Base-by-base conservation (phyloP, 2,329 filamentous ascomycete species). In the Trichoderma endophyticum region DNA sequence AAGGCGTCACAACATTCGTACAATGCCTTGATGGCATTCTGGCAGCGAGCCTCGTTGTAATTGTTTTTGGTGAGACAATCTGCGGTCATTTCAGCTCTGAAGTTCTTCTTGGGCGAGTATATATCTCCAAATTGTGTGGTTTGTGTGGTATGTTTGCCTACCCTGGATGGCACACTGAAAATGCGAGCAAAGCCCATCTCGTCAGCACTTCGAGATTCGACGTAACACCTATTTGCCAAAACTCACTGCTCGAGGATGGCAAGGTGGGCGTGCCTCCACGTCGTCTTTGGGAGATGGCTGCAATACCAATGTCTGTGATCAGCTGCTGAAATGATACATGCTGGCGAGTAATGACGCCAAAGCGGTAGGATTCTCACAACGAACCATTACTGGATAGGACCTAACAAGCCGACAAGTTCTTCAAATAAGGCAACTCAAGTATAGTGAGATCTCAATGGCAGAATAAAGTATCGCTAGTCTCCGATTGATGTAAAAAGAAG, bases 1-100 rank as follows among this genome's bases (percentile, higher is more conserved):
- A 98, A 97, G 14, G 89, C 88, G 78, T 95, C 91, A 82, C 96
- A 99, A 83, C 96, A 99, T 76, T 96, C 92, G 82, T 98, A 99
- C 28, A 99, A 84, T 3, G 94, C 93, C 80, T 95, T 91, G 71
- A 99, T 88, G 78, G 94, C 85, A 21, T 84, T 81, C 78, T 92
- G 89, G 82, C 96, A 99, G 79, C 91, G 97, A 57, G 89, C 89
- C 82, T 98, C 94, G 73, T 97, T 89, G 84, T 92, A 98, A 69
- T 90, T 90, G 81, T 95, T 95, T 82, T 91, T 95, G 61, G 89
- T 89, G 74, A 99, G 85, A 79, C 96, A 99, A 76, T 91, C 94
- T 97, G 34, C n/a, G n/a, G 12, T 28, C 14, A 36, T 62, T 24
- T 70, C 57, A 70, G 67, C 67, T 36, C 6, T 32, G 6, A 9